phyloP scores from a whole-genome alignment of 352 stramenopile species.

The Pythium brachiatum region DNA sequence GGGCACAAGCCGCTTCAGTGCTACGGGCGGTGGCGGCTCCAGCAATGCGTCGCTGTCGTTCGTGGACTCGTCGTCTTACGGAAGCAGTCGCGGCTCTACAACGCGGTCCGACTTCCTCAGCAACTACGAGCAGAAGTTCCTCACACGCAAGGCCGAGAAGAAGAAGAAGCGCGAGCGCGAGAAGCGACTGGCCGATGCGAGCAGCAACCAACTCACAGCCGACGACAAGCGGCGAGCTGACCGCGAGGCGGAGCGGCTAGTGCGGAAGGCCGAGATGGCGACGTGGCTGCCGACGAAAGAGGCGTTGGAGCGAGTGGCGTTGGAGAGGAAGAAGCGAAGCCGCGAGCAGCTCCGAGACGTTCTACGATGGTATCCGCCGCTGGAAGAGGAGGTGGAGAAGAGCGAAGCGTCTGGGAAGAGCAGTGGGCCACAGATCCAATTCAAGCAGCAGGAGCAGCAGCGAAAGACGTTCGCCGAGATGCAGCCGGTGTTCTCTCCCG shows the following conservation, averaged over 20 bases:
- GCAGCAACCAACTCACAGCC: slow-evolving; percentile 38
- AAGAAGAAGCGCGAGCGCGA: slow-evolving; percentile 39
- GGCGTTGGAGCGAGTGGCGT: slow-evolving; percentile 36
- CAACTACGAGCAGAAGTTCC: slow-evolving; percentile 58
- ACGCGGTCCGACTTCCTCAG: slow-evolving; percentile 49
- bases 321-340: slow-evolving; percentile 35
- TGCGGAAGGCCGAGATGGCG: slow-evolving; percentile 48
- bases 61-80: slow-evolving; percentile 35
- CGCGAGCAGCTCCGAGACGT: slow-evolving; percentile 39
- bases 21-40: neutral
- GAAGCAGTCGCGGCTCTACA: slow-evolving; percentile 33
- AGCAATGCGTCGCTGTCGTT: slow-evolving; percentile 40
- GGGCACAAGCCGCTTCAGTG: slow-evolving; percentile 29
- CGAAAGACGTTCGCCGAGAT: slow-evolving; percentile 30
- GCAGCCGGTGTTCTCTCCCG: slow-evolving; percentile 35
- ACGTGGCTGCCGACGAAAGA: slow-evolving; percentile 43
- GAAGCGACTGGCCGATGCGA: slow-evolving; percentile 34
- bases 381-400: neutral
- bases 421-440: too few species aligned
- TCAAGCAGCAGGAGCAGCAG: neutral
- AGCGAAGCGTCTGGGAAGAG: neutral
- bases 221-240: slow-evolving; percentile 47
- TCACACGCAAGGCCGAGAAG: slow-evolving; percentile 48
- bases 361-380: slow-evolving; percentile 49
- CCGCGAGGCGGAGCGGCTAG: slow-evolving; percentile 47